Evolutionary conservation across 2,329 filamentous ascomycete species (phyloP), one percentile per base, ranked within the genome.

Genomic region (Beauveria scarabaeidicola): DNA sequence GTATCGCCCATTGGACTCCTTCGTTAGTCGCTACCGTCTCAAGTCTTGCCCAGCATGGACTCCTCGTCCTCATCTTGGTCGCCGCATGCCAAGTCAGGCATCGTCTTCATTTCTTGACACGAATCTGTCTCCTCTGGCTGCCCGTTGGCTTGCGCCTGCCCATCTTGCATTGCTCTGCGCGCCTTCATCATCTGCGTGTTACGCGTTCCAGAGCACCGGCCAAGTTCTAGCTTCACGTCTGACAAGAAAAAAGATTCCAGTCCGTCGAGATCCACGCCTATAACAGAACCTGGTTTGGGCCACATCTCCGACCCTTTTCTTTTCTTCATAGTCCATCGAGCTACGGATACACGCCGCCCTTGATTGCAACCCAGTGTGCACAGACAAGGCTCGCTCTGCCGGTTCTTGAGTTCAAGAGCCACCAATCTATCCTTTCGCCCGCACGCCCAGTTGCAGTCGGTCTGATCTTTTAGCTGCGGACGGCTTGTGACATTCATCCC

Each of bases 401-500:
- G 19, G 38, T 44, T 51, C 19, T n/a, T 29, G 36, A n/a, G 21
- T 44, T 43, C 9, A 9, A 36, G 11, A 51, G 44, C 44, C 47
- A 50, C 32, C 55, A 58, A 41, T 29, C 46, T 38, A 51, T 58
- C 55, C 55, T 58, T 51, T 46, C 21, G 47, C 19, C 47, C 56
- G 25, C 19, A 40, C 56, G 25, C 48, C n/a, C 40, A 38, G 48
- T 27, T 19, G 25, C 32, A 41, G 15, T 58, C 48, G 38, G 56
- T 58, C 47, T 58, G 56, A 58, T 58, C 56, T 58, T 58, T 43
- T n/a, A 17, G 43, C 36, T 52, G 47, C 27, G 47, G 47, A 44
- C 36, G 47, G 56, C 56, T 58, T 58, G 56, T 58, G 56, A 58
- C 56, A 52, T 52, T 58, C 56, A 58, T 58, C 56, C 55, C 38